A percentile compares a stretch with the other conserved stretches of the same genome.
Conservation (phyloP, 306 rosid species). For the Vicia faba region DNA sequence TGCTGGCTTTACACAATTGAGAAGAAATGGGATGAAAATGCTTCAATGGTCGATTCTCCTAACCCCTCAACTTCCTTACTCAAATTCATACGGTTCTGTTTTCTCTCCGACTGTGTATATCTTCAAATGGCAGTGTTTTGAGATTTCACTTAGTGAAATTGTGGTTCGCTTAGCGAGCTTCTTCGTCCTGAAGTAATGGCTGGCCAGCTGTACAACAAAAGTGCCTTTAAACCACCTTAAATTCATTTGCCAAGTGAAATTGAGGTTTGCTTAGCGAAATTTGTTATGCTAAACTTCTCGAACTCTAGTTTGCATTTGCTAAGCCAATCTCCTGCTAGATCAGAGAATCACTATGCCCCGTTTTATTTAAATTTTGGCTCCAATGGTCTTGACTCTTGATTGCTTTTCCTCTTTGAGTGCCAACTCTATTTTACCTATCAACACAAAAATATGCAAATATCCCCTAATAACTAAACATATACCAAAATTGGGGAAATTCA, state of each 20-base stretch:
- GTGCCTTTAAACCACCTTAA: not conserved
- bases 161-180: not conserved
- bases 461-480: not conserved
- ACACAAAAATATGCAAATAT: not conserved
- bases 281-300: not conserved
- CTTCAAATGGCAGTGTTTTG: not conserved
- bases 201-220: not conserved
- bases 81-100: too few relatives aligned
- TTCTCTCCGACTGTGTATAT: not conserved
- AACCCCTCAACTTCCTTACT: not conserved
- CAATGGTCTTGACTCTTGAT: not conserved
- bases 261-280: not conserved
- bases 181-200: not conserved
- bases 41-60: not conserved
- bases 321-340: not conserved
- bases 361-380: not conserved
- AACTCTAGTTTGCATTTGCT: not conserved
- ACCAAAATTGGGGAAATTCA: not conserved
- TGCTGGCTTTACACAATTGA: not conserved
- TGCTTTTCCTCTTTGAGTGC: not conserved
- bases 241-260: not conserved
- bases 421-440: not conserved
- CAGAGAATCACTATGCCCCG: not conserved
- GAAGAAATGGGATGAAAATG: not conserved
- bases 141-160: not conserved